These are phyloP conservation scores for Pichia sp. DNA, from an alignment of 1,139 yeast species.

Conservation along the genomic window DNA sequence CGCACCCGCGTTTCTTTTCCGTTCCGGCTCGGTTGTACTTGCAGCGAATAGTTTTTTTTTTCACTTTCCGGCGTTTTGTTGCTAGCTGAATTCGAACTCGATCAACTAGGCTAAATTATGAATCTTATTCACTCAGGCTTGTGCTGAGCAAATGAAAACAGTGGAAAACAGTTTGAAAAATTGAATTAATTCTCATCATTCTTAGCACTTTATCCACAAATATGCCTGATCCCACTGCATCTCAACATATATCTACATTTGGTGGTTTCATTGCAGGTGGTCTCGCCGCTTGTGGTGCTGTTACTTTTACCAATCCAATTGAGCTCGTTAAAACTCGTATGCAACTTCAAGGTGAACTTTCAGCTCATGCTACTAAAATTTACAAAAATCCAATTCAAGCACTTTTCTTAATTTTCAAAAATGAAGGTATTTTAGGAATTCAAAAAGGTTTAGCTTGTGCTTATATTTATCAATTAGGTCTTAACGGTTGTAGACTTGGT, in stretches of 20 bases:
- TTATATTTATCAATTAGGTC: constrained; percentile 78
- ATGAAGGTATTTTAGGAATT: constrained; percentile 81
- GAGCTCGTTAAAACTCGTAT: constrained; percentile 90
- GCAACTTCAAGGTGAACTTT: constrained; percentile 92
- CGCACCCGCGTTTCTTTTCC: no score
- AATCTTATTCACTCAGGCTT: no score
- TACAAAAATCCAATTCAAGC: constrained; percentile 89
- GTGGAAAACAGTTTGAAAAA: no score
- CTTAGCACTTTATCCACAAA: no score
- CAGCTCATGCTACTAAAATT: constrained; percentile 43
- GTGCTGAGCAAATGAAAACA: no score
- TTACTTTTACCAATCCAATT: constrained; percentile 91
- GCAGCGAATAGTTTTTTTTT: neutral
- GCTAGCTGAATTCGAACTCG: neutral
- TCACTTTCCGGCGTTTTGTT: neutral
- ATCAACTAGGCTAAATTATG: no score
- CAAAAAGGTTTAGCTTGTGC: constrained; percentile 86
- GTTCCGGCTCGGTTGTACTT: no score
- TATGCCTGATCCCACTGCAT: constrained; percentile 23
- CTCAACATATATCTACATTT: constrained; percentile 49
- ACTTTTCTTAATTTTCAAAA: constrained; percentile 57
- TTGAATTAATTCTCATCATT: no score
- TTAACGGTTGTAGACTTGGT: constrained; percentile 92
- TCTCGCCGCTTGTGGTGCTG: constrained; percentile 95
- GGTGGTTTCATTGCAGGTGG: constrained; percentile 95